A percentile compares a stretch with the other conserved stretches of the same genome.
phyloP scores from a whole-genome alignment of 2,329 filamentous ascomycete species.

The Sphaceloma murrayae region DNA sequence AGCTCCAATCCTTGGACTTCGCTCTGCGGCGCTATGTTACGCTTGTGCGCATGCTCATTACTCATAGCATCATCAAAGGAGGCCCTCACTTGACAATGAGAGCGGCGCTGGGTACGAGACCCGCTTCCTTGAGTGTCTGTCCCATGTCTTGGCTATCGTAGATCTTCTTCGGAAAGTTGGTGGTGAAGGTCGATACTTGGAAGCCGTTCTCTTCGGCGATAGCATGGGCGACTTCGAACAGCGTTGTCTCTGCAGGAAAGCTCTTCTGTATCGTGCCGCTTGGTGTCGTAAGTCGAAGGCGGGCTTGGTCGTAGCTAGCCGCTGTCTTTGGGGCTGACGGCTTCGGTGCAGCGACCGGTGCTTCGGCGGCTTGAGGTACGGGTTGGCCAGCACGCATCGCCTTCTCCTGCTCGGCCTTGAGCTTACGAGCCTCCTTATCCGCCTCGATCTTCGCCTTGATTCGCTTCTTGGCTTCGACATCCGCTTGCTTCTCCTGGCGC shows the following conservation, averaged over 20 bases:
- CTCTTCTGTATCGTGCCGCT: constrained; percentile 76
- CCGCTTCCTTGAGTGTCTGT: constrained; percentile 85
- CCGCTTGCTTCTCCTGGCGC: constrained; percentile 76
- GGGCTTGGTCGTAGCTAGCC: constrained; percentile 66
- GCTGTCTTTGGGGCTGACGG: constrained; percentile 51
- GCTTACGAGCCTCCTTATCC: constrained; percentile 79
- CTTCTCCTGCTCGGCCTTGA: constrained; percentile 77
- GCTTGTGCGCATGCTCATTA: too few species aligned
- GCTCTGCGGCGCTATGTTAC: too few species aligned
- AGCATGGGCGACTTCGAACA: constrained; percentile 81
- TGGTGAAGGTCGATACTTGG: constrained; percentile 65
- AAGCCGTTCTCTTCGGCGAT: constrained; percentile 61
- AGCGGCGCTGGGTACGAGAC: constrained; percentile 81
- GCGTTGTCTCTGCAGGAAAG: constrained; percentile 75
- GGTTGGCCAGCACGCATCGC: constrained; percentile 39
- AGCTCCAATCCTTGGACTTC: too few species aligned
- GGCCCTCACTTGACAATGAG: constrained; percentile 57
- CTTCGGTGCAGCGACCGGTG: constrained; percentile 36
- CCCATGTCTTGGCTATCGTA: constrained; percentile 66
- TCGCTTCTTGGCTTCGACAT: constrained; percentile 74
- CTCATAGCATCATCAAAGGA: too few species aligned
- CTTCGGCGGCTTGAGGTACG: constrained; percentile 36
- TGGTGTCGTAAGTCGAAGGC: constrained; percentile 69
- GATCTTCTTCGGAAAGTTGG: constrained; percentile 78
- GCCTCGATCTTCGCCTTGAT: constrained; percentile 91